Evolutionary conservation across 371 early-diverging fungal genomes (phyloP).

Genomic region (Circinella minor): DNA sequence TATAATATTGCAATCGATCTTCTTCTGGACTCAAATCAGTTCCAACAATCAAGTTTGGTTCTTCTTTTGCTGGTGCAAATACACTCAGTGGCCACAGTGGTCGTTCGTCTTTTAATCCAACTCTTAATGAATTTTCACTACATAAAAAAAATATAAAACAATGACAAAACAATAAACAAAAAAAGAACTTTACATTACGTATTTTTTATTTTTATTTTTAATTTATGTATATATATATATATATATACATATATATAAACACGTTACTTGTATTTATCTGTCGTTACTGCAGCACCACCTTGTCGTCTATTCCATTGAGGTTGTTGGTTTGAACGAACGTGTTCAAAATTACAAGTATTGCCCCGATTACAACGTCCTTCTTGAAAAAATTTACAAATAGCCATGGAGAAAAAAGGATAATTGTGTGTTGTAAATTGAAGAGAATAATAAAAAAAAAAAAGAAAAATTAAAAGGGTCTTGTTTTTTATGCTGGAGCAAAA

Average conservation of each 20-base stretch:
- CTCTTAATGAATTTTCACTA: constrained; percentile 48
- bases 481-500: too few relatives aligned
- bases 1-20: constrained; percentile 58
- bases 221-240: too few relatives aligned
- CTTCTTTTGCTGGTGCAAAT: constrained; percentile 69
- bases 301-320: constrained; percentile 10
- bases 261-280: constrained; percentile 42
- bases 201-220: too few relatives aligned
- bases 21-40: constrained; percentile 64
- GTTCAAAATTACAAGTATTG: constrained; percentile 50
- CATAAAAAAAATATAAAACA: background rate
- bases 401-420: constrained; percentile 20
- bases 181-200: background rate
- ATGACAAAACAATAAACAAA: background rate
- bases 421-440: too few relatives aligned
- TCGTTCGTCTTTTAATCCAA: constrained; percentile 49
- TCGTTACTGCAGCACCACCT: constrained; percentile 6
- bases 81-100: constrained; percentile 57
- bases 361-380: constrained; percentile 53
- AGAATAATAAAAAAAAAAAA: background rate
- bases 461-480: background rate
- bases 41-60: constrained; percentile 65
- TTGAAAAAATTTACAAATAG: constrained; percentile 52
- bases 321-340: constrained; percentile 23
- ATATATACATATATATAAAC: too few relatives aligned